phyloP scores from a whole-genome alignment of 106 monocot species.

The Posidonia australis region DNA sequence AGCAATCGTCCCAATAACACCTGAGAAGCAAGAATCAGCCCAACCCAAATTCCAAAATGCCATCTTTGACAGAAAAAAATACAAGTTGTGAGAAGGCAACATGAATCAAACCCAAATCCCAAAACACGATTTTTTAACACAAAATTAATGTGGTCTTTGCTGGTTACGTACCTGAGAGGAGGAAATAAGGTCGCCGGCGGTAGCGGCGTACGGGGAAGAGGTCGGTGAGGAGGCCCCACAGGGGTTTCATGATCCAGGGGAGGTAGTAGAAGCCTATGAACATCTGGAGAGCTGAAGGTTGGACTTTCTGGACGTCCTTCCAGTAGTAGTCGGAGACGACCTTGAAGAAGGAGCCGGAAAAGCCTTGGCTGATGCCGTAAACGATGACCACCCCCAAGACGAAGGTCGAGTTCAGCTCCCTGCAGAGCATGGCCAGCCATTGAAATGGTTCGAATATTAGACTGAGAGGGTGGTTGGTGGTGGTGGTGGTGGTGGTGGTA shows the following conservation, averaged over 20 bases:
- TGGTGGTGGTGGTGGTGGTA: too few relatives aligned
- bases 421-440: too few relatives aligned
- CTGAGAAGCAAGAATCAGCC: too few relatives aligned
- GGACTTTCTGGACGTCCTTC: conserved; percentile 78
- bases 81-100: neutral
- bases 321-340: conserved; percentile 78
- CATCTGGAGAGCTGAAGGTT: conserved; percentile 59
- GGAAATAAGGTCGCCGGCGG: conserved; percentile 63
- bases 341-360: conserved; percentile 33
- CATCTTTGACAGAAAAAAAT: too few relatives aligned
- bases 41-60: too few relatives aligned
- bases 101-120: neutral
- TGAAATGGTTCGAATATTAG: too few relatives aligned
- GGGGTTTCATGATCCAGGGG: conserved; percentile 64
- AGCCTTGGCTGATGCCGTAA: conserved; percentile 66
- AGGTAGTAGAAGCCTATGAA: conserved; percentile 39
- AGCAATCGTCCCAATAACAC: too few relatives aligned
- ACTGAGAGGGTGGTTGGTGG: too few relatives aligned
- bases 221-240: conserved; percentile 81
- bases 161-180: conserved; percentile 45
- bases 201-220: conserved; percentile 54
- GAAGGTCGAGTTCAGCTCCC: conserved; percentile 35
- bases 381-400: conserved; percentile 52
- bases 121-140: too few relatives aligned
- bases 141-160: too few relatives aligned